Evolutionary conservation across 2,329 filamentous ascomycete genomes (phyloP), one percentile per base, ranked within the genome.

Genomic region (Camillea tinctor): DNA sequence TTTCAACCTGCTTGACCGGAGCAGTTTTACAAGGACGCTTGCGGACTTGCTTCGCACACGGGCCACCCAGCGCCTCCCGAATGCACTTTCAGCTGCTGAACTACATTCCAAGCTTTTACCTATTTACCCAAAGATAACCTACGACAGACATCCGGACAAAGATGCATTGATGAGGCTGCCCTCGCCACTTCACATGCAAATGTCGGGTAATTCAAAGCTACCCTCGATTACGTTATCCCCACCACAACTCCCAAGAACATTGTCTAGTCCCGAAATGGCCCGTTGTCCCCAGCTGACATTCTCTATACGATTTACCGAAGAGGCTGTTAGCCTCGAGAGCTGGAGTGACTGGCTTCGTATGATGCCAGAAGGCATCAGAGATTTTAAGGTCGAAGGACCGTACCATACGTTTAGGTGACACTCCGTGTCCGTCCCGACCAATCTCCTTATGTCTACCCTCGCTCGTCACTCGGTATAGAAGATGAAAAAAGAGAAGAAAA

Each of bases 331-430:
- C 61, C 69, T 81, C 56, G 82, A 86, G 55, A 79, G 73, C 57
- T 85, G 84, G 83, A 76, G 79, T 57, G 83, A 86, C 67, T 86
- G 84, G 83, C 71, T 87, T 63, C 80, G 84, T 21, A 74, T 82
- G 67, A 83, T 86, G 78, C 84, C 84, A 1, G 82, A 84, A 59
- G 80, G 82, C 7, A 79, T 86, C 64, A 80, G 75, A 65, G 83
- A 85, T 60, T 76, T 85, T 58, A 82, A 80, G 70, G 78, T 85
- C 50, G 83, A 86, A 22, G 81, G 81, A 2, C 80, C 81, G 20
- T 82, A 74, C 61, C 72, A 72, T 69, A 74, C 75, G 68, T 77
- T 76, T 66, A 73, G 76, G 66, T 78, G 70, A 77, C 68, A 60
- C 56, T 50, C 50, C 13, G 61, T 66, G 59, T 60, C 62, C 60